Conservation (phyloP, 2,329 filamentous ascomycete species). For the Colletotrichum cordylinicola region DNA sequence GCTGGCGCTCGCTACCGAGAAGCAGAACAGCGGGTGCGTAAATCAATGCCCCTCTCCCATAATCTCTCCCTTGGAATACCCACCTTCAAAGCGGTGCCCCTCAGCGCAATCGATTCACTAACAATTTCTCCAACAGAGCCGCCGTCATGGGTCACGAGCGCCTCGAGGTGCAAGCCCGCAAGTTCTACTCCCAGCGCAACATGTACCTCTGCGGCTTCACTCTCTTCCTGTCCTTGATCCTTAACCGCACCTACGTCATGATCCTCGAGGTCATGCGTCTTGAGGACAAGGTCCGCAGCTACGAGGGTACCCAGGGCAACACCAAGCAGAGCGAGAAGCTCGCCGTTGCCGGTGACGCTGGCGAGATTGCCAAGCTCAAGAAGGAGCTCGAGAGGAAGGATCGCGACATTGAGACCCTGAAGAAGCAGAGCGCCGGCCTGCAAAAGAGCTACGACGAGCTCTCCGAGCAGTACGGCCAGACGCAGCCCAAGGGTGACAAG, state of each 20-base stretch:
- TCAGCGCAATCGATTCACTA: not conserved
- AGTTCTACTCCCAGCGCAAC: conserved; percentile 99
- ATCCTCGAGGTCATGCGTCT: conserved; percentile 90
- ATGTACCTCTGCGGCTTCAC: conserved; percentile 99
- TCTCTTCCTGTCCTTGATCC: conserved; percentile 96
- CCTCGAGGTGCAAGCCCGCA: conserved; percentile 98
- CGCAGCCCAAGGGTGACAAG: conserved; percentile 57
- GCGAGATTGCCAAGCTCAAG: conserved; percentile 74
- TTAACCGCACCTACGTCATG: conserved; percentile 99
- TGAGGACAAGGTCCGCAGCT: conserved; percentile 87
- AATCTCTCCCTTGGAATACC: not conserved
- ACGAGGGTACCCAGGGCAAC: conserved; percentile 64
- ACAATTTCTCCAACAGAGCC: conserved; percentile 42
- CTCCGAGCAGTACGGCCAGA: conserved; percentile 78
- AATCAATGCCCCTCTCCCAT: not conserved
- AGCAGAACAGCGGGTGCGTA: conserved; percentile 55
- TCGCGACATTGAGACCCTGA: conserved; percentile 82
- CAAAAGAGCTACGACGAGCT: conserved; percentile 85
- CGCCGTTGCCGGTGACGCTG: conserved; percentile 73
- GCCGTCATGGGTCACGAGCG: conserved; percentile 89
- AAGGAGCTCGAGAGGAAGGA: conserved; percentile 81
- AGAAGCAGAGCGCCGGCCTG: conserved; percentile 89
- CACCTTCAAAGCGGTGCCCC: not conserved
- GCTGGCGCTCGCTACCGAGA: conserved; percentile 74
- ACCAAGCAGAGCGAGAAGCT: conserved; percentile 76